These are phyloP conservation scores for Ganoderma meredithae DNA, from an alignment of 1,284 basidiomycete genomes.

Conservation along the genomic window DNA sequence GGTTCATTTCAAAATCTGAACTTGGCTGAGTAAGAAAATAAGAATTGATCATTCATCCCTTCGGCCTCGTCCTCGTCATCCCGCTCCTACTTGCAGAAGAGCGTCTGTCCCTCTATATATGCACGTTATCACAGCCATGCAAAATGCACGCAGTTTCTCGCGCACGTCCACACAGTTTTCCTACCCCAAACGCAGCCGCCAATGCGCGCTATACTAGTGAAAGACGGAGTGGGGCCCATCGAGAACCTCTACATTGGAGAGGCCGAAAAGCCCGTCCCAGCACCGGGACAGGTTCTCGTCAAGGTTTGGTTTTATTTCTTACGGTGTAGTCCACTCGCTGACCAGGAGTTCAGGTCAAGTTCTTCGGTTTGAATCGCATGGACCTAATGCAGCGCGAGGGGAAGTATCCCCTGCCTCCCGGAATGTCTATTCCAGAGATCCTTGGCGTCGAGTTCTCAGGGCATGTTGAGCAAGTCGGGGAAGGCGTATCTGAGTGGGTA, in stretches of 20 bases:
- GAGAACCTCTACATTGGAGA: slow-evolving; percentile 86
- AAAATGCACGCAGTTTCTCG: background rate
- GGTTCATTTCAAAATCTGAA: slow-evolving; percentile 2
- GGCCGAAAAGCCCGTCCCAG: slow-evolving; percentile 63
- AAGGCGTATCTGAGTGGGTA: slow-evolving; percentile 65
- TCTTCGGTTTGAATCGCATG: slow-evolving; percentile 91
- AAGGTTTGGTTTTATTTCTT: slow-evolving; percentile 54
- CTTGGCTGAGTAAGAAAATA: background rate
- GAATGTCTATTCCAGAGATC: slow-evolving; percentile 65
- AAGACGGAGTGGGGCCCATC: slow-evolving; percentile 79
- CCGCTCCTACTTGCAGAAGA: background rate
- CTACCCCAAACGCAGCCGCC: slow-evolving; percentile 3
- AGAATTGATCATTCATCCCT: background rate
- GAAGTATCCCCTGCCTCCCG: slow-evolving; percentile 81
- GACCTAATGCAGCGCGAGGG: slow-evolving; percentile 84
- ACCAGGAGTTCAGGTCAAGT: slow-evolving; percentile 60
- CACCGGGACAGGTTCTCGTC: slow-evolving; percentile 75
- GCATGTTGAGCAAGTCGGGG: slow-evolving; percentile 65
- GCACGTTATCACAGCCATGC: background rate
- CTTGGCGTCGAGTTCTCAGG: slow-evolving; percentile 95
- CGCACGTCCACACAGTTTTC: background rate
- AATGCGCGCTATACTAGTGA: slow-evolving; percentile 89
- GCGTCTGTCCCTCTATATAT: background rate
- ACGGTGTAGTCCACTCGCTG: background rate
- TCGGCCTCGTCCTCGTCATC: background rate